Conservation (phyloP, 257 asterid species). For the Solanum medicagineum region DNA sequence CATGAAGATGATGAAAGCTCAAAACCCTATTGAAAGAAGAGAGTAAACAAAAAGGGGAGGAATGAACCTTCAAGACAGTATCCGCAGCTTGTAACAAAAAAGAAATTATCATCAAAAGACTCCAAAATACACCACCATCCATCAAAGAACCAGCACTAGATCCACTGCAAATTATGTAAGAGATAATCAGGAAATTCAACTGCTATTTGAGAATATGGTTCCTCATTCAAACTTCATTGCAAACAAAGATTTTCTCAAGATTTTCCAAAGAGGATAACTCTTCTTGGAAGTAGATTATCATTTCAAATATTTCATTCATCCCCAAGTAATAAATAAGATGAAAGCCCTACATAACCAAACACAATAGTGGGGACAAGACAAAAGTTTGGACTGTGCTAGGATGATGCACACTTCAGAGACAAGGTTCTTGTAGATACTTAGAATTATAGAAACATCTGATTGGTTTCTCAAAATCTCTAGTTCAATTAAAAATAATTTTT, state of each 20-base stretch:
- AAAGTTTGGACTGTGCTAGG: neutral
- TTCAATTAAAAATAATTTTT: neutral
- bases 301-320: neutral
- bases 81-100: constrained; percentile 97
- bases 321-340: neutral
- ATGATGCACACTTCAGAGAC: neutral
- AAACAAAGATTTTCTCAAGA: neutral
- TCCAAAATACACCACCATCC: constrained; percentile 90
- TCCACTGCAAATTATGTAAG: constrained; percentile 50
- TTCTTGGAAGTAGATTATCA: neutral
- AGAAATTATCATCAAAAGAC: constrained; percentile 79
- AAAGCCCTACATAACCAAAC: neutral
- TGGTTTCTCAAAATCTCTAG: neutral
- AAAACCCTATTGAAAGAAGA: neutral
- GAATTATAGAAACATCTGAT: neutral
- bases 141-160: constrained; percentile 85
- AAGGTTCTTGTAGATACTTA: neutral
- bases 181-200: neutral
- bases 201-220: neutral
- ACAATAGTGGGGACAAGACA: neutral
- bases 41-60: constrained; percentile 3
- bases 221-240: neutral
- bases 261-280: neutral
- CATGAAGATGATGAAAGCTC: constrained; percentile 3
- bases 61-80: constrained; percentile 72